Evolutionary conservation across 78 protist species (phyloP), one percentile per base, ranked within the genome.

Genomic region (Isochrysis galbana): DNA sequence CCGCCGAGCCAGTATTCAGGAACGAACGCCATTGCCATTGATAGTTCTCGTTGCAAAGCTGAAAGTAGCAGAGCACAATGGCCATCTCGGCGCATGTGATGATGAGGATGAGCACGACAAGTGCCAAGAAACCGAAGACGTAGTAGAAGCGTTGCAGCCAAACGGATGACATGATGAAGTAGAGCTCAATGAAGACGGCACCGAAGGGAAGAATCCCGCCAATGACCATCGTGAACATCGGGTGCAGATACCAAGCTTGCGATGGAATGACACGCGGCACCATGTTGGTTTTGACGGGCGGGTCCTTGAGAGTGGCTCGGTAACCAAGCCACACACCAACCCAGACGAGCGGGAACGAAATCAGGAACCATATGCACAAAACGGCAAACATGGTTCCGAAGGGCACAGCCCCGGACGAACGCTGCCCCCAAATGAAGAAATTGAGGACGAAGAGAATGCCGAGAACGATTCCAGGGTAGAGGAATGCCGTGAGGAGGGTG

Each of bases 281-380:
- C 38, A 80, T 14, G 51, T 36, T 83, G 17, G 93, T 91, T 36
- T 42, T 41, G 38, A 80, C 88, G 23, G 93, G 88, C 46, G 74
- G 78, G 77, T 39, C 77, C 10, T n/a, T 3, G 38, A 51, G 55
- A 11, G 78, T 5, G 5, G 22, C 25, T 5, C 48, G 47, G 91
- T 67, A 97, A 22, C 98, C 99, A 36, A 96, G 69, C 92, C 94
- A 98, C 32, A 97, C 87, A 25, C 99, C 99, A 42, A 95, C 36
- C 90, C 97, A 97, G 44, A 96, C 97, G n/a, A 98, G 96, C 55
- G 99, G 99, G 11, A 97, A 97, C 23, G 99, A 97, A 91, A 98
- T 93, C 69, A 93, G 94, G 70, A 97, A 95, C 99, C 99, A 98
- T 67, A 98, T 95, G 38, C 67, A 89, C 42, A 97, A 42, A 47